Percentiles rank a stretch among this genome's conserved stretches.
These are phyloP conservation scores for Trypanosoma caninum DNA, from an alignment of 208 protist genomes.

Conservation along the genomic window DNA sequence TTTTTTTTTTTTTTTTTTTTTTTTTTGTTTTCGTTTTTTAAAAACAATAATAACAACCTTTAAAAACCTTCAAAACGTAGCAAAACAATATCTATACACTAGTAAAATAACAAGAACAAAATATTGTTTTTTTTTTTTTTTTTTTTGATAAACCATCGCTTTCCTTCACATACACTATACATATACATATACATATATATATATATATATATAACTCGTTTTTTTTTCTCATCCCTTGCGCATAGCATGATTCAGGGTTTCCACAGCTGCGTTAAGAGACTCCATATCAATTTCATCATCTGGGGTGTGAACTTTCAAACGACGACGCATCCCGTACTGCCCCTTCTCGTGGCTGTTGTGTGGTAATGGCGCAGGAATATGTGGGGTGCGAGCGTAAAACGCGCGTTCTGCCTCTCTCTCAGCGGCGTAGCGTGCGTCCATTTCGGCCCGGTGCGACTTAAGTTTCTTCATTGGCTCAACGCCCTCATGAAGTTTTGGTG, in stretches of 20 bases:
- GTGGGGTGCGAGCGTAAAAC: constrained; percentile 50
- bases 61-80: too few species aligned
- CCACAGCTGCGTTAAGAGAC: constrained; percentile 36
- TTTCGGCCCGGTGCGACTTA: constrained; percentile 26
- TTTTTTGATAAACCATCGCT: too few species aligned
- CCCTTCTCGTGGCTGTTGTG: constrained; percentile 69
- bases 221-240: constrained; percentile 23
- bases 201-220: not conserved
- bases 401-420: constrained; percentile 33
- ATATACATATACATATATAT: too few species aligned
- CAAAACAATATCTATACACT: too few species aligned
- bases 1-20: too few species aligned
- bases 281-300: constrained; percentile 32
- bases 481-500: constrained; percentile 31
- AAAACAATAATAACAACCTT: too few species aligned
- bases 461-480: constrained; percentile 27
- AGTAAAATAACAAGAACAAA: too few species aligned
- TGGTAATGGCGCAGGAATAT: constrained; percentile 61
- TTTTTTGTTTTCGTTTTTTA: too few species aligned
- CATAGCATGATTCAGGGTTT: constrained; percentile 59
- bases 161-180: too few species aligned
- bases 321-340: constrained; percentile 81
- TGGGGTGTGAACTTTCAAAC: constrained; percentile 33
- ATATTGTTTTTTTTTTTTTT: too few species aligned
- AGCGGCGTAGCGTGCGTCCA: constrained; percentile 35